A percentile compares a stretch with the other conserved stretches of the same genome.
Conservation (phyloP, 2,329 filamentous ascomycete genomes). For the Pseudocercospora pini-densiflorae region DNA sequence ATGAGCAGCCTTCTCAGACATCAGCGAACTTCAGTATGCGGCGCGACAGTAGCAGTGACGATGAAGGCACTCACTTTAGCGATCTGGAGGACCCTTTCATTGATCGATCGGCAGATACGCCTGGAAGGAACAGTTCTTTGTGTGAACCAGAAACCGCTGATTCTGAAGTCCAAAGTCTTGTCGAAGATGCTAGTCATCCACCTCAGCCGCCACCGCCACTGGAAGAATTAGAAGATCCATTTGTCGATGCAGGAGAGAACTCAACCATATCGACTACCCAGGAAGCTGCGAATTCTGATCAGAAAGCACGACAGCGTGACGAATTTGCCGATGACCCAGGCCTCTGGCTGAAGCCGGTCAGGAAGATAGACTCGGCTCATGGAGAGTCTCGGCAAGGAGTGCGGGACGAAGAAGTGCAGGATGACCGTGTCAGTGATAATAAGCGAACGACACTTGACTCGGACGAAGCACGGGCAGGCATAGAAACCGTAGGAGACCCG, state of each 20-base stretch:
- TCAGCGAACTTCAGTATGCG: neutral
- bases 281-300: neutral
- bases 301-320: neutral
- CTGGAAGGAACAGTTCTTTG: neutral
- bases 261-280: neutral
- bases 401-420: neutral
- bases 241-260: neutral
- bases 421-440: no score
- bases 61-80: slow-evolving; percentile 17
- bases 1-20: neutral
- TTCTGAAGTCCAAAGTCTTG: neutral
- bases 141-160: neutral
- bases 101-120: neutral
- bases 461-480: no score
- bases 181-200: neutral
- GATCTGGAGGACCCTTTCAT: slow-evolving; percentile 25
- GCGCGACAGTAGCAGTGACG: slow-evolving; percentile 12
- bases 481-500: no score
- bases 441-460: neutral
- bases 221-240: neutral
- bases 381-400: neutral
- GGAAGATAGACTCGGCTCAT: neutral
- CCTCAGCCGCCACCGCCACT: neutral
- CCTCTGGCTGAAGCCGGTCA: neutral
- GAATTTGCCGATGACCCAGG: neutral